phyloP scores from a whole-genome alignment of 352 stramenopile species.

The Phytopythium cucurbitacearum region DNA sequence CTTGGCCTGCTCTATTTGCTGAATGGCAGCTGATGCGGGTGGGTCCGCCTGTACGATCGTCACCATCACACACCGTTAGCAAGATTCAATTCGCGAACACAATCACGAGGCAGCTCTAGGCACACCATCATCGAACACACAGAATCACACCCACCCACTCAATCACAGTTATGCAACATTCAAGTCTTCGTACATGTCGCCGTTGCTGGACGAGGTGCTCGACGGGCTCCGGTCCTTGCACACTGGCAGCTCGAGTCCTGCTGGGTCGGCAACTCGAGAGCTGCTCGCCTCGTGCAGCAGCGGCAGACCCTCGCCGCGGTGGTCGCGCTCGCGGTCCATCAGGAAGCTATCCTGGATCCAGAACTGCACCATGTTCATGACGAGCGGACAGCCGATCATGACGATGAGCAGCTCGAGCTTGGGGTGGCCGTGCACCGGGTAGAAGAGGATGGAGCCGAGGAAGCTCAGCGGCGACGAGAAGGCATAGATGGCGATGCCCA shows the following conservation, averaged over 20 bases:
- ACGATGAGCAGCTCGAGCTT: constrained; percentile 80
- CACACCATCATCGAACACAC: background rate
- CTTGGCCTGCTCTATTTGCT: no score
- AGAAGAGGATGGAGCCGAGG: constrained; percentile 65
- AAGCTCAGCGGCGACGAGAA: constrained; percentile 56
- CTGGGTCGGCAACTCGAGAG: background rate
- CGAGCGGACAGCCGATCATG: constrained; percentile 79
- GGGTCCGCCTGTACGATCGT: no score
- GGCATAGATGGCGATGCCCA: constrained; percentile 51
- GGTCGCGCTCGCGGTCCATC: constrained; percentile 40
- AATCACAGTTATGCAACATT: constrained; percentile 5
- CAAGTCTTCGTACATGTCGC: constrained; percentile 63
- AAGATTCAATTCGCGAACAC: no score
- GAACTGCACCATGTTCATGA: constrained; percentile 87
- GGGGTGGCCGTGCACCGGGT: constrained; percentile 58
- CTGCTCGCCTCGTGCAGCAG: constrained; percentile 14
- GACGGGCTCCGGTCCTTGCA: constrained; percentile 29
- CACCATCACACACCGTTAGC: no score
- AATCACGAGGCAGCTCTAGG: no score
- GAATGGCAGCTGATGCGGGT: no score
- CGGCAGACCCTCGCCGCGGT: constrained; percentile 23
- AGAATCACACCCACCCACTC: background rate
- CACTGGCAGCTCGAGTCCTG: constrained; percentile 5
- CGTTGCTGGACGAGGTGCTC: constrained; percentile 38
- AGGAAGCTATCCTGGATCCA: constrained; percentile 84